These are phyloP conservation scores for Chytriomyces confervae DNA, from an alignment of 192 early-diverging fungal genomes.

Conservation along the genomic window DNA sequence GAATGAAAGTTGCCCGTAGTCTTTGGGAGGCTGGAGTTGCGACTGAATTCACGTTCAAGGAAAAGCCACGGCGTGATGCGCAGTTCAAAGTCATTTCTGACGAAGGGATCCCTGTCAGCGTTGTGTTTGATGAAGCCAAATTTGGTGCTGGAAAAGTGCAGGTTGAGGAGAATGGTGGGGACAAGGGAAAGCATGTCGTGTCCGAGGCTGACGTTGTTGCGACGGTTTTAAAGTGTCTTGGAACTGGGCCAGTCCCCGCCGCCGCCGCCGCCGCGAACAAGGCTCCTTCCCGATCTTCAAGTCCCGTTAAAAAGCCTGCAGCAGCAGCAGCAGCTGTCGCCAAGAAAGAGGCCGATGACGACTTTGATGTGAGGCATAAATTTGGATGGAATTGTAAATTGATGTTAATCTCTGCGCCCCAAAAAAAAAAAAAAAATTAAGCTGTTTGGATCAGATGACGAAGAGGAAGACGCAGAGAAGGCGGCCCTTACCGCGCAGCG, in stretches of 20 bases:
- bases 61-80: slow-evolving; percentile 78
- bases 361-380: neutral
- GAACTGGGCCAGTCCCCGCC: neutral
- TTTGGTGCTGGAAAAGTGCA: slow-evolving; percentile 79
- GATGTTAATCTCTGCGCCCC: neutral
- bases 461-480: slow-evolving; percentile 90
- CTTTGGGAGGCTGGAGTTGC: slow-evolving; percentile 93
- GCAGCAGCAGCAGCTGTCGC: neutral
- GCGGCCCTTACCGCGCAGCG: slow-evolving; percentile 88
- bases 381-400: neutral
- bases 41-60: slow-evolving; percentile 91
- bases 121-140: slow-evolving; percentile 88
- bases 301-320: neutral
- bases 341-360: neutral
- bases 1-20: slow-evolving; percentile 84
- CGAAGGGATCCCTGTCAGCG: slow-evolving; percentile 86
- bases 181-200: slow-evolving; percentile 36
- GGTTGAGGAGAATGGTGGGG: slow-evolving; percentile 64
- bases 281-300: neutral
- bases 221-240: slow-evolving; percentile 27
- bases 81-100: slow-evolving; percentile 85
- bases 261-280: neutral
- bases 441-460: slow-evolving; percentile 93
- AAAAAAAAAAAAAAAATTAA: slow-evolving; percentile 1
- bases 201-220: slow-evolving; percentile 24